Conservation (phyloP, 306 rosid species). For the Corylus heterophylla region DNA sequence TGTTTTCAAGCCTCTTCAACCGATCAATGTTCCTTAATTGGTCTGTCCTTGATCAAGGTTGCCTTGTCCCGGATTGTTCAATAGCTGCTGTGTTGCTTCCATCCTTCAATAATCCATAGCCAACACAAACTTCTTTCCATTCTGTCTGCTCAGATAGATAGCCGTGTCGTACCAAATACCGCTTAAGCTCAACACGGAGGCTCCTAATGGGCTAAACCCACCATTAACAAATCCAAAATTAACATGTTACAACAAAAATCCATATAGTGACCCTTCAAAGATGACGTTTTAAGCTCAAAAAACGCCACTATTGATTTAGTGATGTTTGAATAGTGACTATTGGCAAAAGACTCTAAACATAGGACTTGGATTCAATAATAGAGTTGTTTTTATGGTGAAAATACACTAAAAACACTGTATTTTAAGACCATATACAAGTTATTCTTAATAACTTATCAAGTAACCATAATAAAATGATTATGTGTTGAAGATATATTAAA, state of each 20-base stretch:
- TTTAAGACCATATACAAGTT: too few species aligned
- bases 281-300: too few species aligned
- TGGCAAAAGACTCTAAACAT: too few species aligned
- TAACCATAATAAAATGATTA: neutral
- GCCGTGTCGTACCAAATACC: slow-evolving; percentile 29
- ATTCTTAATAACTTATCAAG: neutral
- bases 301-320: too few species aligned
- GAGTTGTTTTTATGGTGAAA: too few species aligned
- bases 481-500: neutral
- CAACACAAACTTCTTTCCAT: slow-evolving; percentile 25
- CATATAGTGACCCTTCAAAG: neutral
- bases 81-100: neutral
- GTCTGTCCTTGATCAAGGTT: slow-evolving; percentile 1
- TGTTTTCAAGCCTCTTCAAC: neutral
- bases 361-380: too few species aligned
- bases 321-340: too few species aligned
- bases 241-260: neutral
- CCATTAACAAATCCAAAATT: neutral
- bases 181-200: slow-evolving; percentile 31
- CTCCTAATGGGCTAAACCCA: slow-evolving; percentile 20
- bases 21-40: neutral
- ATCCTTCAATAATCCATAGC: slow-evolving; percentile 19
- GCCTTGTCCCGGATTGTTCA: neutral
- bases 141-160: slow-evolving; percentile 16
- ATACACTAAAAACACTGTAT: too few species aligned